Evolutionary conservation across 1,139 yeast species (phyloP).

Genomic region (Chernovozyma sophiae-reginae): DNA sequence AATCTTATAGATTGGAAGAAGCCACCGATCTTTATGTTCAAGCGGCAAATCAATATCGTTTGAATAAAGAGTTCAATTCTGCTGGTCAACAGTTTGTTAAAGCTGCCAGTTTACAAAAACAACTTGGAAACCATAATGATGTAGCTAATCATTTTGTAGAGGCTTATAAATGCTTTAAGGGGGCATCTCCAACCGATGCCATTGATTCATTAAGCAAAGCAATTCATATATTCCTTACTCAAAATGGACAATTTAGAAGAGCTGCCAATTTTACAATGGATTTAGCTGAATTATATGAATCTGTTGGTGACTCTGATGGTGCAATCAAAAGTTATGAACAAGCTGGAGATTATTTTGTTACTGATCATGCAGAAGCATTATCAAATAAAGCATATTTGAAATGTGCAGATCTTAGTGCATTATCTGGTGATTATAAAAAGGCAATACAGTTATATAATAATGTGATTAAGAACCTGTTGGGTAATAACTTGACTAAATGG

Average conservation of each 20-base stretch:
- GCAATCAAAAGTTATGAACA: constrained; percentile 82
- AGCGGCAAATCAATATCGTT: constrained; percentile 84
- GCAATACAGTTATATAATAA: constrained; percentile 76
- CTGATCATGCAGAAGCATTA: constrained; percentile 90
- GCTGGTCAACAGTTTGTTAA: constrained; percentile 85
- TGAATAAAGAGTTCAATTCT: constrained; percentile 61
- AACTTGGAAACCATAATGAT: constrained; percentile 79
- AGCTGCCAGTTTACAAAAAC: constrained; percentile 77
- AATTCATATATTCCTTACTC: constrained; percentile 71
- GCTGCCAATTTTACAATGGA: constrained; percentile 94
- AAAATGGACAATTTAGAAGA: constrained; percentile 90
- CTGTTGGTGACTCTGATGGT: constrained; percentile 56
- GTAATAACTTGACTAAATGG: constrained; percentile 81
- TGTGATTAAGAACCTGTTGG: constrained; percentile 71
- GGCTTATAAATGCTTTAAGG: constrained; percentile 82
- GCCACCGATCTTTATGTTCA: constrained; percentile 87
- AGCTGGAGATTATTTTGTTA: constrained; percentile 94
- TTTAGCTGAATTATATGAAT: constrained; percentile 81
- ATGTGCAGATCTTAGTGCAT: constrained; percentile 87
- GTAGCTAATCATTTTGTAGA: constrained; percentile 89
- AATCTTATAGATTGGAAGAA: constrained; percentile 70
- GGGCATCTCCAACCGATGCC: constrained; percentile 72
- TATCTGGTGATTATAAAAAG: constrained; percentile 62
- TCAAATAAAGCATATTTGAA: constrained; percentile 84
- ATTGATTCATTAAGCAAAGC: constrained; percentile 75